Evolutionary conservation across 2,329 filamentous ascomycete species (phyloP).

Genomic region (Trichophaea hybrida): DNA sequence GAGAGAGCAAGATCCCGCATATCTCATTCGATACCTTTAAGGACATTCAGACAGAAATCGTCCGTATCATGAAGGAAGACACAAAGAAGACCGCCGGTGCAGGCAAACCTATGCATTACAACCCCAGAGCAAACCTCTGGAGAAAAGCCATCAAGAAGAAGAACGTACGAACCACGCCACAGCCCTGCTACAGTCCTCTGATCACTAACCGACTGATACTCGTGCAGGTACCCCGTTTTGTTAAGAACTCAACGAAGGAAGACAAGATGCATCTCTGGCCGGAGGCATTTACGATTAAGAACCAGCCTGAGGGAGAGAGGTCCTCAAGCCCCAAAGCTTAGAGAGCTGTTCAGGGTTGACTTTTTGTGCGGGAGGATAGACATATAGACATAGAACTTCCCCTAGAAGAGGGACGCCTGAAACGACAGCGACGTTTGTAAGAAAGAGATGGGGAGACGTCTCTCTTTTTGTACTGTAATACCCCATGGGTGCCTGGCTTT

Average conservation of each 20-base stretch:
- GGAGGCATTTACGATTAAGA: conserved; percentile 40
- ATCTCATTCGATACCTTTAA: conserved; percentile 51
- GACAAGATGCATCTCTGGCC: conserved; percentile 52
- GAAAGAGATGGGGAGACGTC: neutral
- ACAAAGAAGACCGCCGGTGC: conserved; percentile 45
- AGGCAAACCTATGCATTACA: conserved; percentile 47
- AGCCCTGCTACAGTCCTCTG: conserved; percentile 11
- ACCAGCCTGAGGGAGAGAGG: conserved; percentile 17
- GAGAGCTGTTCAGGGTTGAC: neutral
- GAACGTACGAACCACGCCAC: conserved; percentile 32
- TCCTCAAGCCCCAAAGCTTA: neutral
- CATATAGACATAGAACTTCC: neutral
- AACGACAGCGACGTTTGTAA: neutral
- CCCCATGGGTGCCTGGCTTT: neutral
- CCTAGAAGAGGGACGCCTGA: neutral
- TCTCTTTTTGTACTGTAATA: neutral
- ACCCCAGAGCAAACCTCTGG: conserved; percentile 56
- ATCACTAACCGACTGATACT: neutral
- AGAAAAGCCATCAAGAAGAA: conserved; percentile 45
- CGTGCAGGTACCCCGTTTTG: conserved; percentile 34
- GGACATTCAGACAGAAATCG: conserved; percentile 48
- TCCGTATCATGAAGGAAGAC: conserved; percentile 45
- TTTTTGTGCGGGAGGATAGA: neutral
- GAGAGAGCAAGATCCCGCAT: conserved; percentile 46
- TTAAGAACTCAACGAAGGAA: conserved; percentile 39